Percentiles rank a stretch among this genome's conserved stretches.
phyloP scores from a whole-genome alignment of 2,329 filamentous ascomycete genomes.

The Hortaea werneckii region DNA sequence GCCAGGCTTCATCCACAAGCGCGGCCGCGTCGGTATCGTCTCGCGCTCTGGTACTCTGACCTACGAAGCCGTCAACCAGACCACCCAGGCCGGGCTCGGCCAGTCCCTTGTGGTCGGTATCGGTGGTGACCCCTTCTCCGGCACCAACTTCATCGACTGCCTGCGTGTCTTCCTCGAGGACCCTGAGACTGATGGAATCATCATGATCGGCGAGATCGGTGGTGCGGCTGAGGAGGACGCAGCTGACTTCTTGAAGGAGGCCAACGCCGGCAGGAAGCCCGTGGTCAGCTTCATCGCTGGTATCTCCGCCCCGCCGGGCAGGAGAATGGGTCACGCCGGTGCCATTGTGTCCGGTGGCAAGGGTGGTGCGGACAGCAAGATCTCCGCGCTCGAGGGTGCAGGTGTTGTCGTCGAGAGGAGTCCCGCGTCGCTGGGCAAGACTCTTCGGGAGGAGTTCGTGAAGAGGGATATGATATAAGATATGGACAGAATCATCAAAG shows the following conservation, averaged over 20 bases:
- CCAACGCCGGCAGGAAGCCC: constrained; percentile 90
- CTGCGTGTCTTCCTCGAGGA: constrained; percentile 94
- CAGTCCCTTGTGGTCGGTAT: constrained; percentile 98
- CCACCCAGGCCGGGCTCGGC: constrained; percentile 88
- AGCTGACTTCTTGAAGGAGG: constrained; percentile 83
- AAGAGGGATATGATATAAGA: constrained; percentile 84
- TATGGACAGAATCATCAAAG: neutral
- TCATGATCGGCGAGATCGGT: constrained; percentile 99
- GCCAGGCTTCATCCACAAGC: constrained; percentile 99
- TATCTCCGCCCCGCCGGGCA: constrained; percentile 90
- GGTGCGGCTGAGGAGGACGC: constrained; percentile 96
- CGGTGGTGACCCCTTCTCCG: constrained; percentile 95
- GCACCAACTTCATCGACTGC: constrained; percentile 99
- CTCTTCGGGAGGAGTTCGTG: constrained; percentile 89
- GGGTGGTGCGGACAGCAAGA: constrained; percentile 97
- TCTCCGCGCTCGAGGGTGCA: constrained; percentile 81
- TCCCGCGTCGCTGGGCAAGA: constrained; percentile 84
- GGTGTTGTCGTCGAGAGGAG: constrained; percentile 95
- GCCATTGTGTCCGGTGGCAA: constrained; percentile 97
- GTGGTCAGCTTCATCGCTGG: constrained; percentile 97
- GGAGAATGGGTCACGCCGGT: constrained; percentile 97
- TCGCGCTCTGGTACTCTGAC: constrained; percentile 96
- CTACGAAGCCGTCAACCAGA: constrained; percentile 99
- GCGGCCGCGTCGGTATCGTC: constrained; percentile 96
- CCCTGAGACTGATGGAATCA: constrained; percentile 94